Percentiles rank a stretch among this genome's conserved stretches.
Conservation (phyloP, 2,329 filamentous ascomycete species). For the Epichloe coenophiala region DNA sequence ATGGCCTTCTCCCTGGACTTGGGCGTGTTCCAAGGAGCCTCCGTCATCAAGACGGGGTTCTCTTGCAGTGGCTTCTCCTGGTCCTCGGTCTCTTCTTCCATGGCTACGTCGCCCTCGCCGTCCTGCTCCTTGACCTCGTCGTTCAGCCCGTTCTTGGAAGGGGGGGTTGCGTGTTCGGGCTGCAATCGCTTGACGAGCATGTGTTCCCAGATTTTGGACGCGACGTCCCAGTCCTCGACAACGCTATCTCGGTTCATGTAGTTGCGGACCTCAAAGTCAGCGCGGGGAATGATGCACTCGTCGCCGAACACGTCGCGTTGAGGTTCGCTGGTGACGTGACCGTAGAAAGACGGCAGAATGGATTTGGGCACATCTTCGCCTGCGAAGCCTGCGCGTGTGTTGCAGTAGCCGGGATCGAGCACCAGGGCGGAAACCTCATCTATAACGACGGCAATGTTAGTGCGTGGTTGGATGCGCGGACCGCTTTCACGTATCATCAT, state of each 20-base stretch:
- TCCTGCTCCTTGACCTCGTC: constrained; percentile 49
- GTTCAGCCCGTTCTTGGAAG: constrained; percentile 67
- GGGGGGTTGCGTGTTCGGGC: constrained; percentile 58
- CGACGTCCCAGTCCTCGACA: constrained; percentile 94
- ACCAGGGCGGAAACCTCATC: constrained; percentile 97
- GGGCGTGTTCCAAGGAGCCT: constrained; percentile 79
- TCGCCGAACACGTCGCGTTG: constrained; percentile 68
- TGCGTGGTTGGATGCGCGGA: background rate
- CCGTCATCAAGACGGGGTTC: constrained; percentile 84
- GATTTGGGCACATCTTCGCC: constrained; percentile 96
- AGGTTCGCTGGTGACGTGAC: constrained; percentile 33
- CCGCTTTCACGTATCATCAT: too few relatives aligned
- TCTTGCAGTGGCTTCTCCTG: constrained; percentile 75
- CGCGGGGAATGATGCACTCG: constrained; percentile 68
- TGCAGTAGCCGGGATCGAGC: constrained; percentile 86
- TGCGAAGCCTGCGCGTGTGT: constrained; percentile 86
- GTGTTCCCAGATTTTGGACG: constrained; percentile 82
- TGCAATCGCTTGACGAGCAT: constrained; percentile 81
- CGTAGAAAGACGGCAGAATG: constrained; percentile 83
- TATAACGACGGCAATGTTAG: constrained; percentile 22
- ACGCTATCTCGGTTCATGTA: constrained; percentile 81
- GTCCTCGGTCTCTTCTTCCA: constrained; percentile 38
- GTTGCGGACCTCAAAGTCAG: constrained; percentile 73
- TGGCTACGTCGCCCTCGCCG: constrained; percentile 44
- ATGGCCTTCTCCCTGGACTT: constrained; percentile 90